phyloP scores from a whole-genome alignment of 164 flowering plant genomes.

The Berberis vulgaris region DNA sequence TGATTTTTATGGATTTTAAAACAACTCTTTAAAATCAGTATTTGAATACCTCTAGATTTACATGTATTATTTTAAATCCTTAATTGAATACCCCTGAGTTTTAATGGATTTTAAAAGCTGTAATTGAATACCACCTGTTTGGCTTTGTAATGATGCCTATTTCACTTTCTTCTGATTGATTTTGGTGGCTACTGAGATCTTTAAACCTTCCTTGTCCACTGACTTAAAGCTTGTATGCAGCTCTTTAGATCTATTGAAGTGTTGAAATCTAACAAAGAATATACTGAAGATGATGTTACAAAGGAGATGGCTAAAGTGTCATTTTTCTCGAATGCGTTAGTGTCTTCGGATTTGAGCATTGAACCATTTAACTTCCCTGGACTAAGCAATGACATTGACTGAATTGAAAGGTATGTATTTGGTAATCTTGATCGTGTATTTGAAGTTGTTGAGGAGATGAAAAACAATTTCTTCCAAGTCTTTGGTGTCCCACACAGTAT shows the following conservation, averaged over 20 bases:
- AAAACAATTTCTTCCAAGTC: conserved; percentile 35
- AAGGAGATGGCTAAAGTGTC: conserved; percentile 33
- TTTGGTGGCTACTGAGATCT: too few species aligned
- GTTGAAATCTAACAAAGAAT: conserved; percentile 69
- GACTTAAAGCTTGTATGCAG: too few species aligned
- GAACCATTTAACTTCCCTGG: conserved; percentile 60
- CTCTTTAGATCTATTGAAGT: conserved; percentile 62
- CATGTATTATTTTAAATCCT: too few species aligned
- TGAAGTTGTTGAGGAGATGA: conserved; percentile 78
- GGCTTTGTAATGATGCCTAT: too few species aligned
- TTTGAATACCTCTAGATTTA: too few species aligned
- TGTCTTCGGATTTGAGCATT: conserved; percentile 11
- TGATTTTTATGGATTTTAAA: too few species aligned
- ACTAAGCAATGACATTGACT: conserved; percentile 63
- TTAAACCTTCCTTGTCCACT: too few species aligned
- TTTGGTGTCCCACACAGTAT: conserved; percentile 29
- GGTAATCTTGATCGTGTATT: conserved; percentile 55
- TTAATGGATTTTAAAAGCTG: too few species aligned
- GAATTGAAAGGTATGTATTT: conserved; percentile 41
- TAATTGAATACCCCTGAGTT: too few species aligned
- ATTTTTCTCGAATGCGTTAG: conserved; percentile 11
- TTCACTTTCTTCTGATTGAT: too few species aligned
- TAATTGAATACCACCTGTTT: too few species aligned
- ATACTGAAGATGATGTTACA: conserved; percentile 85
- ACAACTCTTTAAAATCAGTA: too few species aligned